Evolutionary conservation across 768 basidiomycete genomes (phyloP), one percentile per base, ranked within the genome.

Genomic region (Hygrophoropsis aurantiaca): DNA sequence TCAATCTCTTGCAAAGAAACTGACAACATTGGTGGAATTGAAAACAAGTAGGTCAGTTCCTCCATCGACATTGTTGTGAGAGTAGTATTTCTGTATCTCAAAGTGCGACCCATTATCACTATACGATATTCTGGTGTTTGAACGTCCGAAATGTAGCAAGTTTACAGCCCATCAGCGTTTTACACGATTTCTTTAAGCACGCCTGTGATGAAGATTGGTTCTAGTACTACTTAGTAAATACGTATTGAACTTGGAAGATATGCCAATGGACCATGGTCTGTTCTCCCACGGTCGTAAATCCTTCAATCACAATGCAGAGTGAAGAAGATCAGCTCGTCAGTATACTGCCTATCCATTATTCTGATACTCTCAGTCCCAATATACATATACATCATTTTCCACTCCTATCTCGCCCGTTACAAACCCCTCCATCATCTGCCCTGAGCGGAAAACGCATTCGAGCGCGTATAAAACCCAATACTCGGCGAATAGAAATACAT

Each of bases 381-480:
- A 62, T 93, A 32, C 87, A 91, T 30, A 65, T 92, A 4, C 88
- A 91, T 56, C 90, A 93, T 54, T 92, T 83, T 56, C 90, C 91
- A 5, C 75, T 93, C 7, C 71, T 90, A 2, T 81, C 75, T 8
- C 77, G 87, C 21, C 82, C 88, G 9, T 72, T 93, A 2, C 85
- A 86, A 65, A 77, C 75, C 3, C 90, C 90, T 5, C 89, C 90
- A 24, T 85, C 87, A 2, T 87, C 90, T 6, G 61, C 69, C 32
- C 59, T 75, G 26, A 84, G 81, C 56, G 90, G 91, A 6, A 91
- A 91, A 65, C 78, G 80, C 19, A 87, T 93, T 46, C 75, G 74
- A 26, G 88, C 88, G 5, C 80, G 90, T 26, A 68, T 84, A 52
- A 91, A 90, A 64, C 77, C 83, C 3, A 68, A 73, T 32, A 72